These are phyloP conservation scores for Filobasidium uniguttulatum DNA, from an alignment of 1,284 basidiomycete genomes.

Conservation along the genomic window DNA sequence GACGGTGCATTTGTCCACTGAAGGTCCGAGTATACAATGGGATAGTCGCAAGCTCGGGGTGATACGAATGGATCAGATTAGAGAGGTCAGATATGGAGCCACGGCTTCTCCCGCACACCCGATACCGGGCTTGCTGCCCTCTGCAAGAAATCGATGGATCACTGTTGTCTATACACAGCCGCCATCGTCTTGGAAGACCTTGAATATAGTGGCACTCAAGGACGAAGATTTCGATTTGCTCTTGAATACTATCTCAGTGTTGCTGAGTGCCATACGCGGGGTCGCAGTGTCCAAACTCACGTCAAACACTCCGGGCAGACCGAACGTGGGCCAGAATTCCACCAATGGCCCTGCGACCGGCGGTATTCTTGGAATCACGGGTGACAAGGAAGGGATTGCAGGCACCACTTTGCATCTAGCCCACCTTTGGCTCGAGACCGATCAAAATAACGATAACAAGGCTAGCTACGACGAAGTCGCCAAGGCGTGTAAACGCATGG, in stretches of 20 bases:
- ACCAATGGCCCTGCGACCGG: not conserved
- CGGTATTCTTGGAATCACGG: slow-evolving; percentile 8
- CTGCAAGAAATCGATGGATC: slow-evolving; percentile 39
- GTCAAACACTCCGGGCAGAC: not conserved
- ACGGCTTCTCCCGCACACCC: slow-evolving; percentile 23
- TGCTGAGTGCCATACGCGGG: slow-evolving; percentile 24
- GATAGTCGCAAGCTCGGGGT: slow-evolving; percentile 61
- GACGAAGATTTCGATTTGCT: slow-evolving; percentile 49
- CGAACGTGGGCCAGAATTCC: not conserved
- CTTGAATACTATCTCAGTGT: slow-evolving; percentile 37
- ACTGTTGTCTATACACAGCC: slow-evolving; percentile 39
- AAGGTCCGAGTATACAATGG: slow-evolving; percentile 49
- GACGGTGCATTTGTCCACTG: slow-evolving; percentile 59
- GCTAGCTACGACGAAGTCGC: not conserved
- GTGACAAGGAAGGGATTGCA: not conserved
- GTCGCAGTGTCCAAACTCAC: not conserved
- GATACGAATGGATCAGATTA: slow-evolving; percentile 83
- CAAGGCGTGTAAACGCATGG: not conserved
- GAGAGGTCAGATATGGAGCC: slow-evolving; percentile 70
- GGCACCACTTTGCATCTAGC: not conserved
- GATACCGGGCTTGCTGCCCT: slow-evolving; percentile 26
- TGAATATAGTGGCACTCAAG: slow-evolving; percentile 72
- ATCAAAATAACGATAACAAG: not conserved
- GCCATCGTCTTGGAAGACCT: slow-evolving; percentile 73
- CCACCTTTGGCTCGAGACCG: not conserved